Base-by-base conservation (phyloP, 1,139 yeast genomes). In the Ashbya aceris region DNA sequence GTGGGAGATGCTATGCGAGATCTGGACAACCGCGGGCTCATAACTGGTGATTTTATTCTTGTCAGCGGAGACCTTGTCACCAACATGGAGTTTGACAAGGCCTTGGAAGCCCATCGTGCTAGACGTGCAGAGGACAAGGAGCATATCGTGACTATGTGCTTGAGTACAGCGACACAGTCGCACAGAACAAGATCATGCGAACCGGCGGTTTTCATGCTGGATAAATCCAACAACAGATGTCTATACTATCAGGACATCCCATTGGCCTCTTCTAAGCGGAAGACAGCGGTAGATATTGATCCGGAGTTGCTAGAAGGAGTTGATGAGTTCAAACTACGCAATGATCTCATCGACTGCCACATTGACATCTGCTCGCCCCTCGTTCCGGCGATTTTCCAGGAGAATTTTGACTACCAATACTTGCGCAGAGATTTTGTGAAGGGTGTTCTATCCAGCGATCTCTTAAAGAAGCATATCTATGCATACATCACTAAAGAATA, bases 1-100 rank as follows among this genome's bases (percentile, higher is more conserved):
- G 94, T 89, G 5, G 98, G 98, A 50, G 98, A 91, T 67, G 95
- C 95, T 27, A 83, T 91, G 94, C 75, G 98, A 61, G 97, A 89
- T 60, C 69, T 91, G 48, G 98, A 91, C 62, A 81, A 85, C 48
- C 73, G 95, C 57, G 96, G 96, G 1, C 67, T 89, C 46, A 85
- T 91, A 43, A 76, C 84, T 3, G 86, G 93, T 10, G 99, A 91
- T 64, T 91, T 91, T 55, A 67, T 93, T 46, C 71, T 91, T 35
- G 84, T 93, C 33, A 79, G 94, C 11, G 98, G 98, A 45, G 98
- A 91, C 61, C 94, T 91, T 27, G 89, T 91, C 11, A 83, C 96
- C 41, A 91, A 91, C 58, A 73, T 93, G 46, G 93, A 89, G 57
- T 79, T 89, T 49, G 72, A 71, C 39, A 76, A 79, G 52, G 85